Base-by-base conservation (phyloP, 1,284 basidiomycete genomes). In the Fistulina hepatica region DNA sequence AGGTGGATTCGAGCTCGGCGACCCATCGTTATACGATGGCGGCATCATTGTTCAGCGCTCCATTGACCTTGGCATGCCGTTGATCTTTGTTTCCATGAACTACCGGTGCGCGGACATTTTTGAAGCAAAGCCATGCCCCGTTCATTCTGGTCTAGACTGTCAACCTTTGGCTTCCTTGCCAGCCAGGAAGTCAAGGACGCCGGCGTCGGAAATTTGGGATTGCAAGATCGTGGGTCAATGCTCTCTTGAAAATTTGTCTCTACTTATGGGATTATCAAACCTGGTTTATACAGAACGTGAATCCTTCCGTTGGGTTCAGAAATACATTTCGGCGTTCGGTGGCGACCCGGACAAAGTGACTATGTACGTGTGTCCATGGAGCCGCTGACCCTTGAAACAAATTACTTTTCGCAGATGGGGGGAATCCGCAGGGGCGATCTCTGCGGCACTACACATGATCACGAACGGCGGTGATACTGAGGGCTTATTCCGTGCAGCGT, bases 261-360 rank as follows among this genome's bases (percentile, higher is more conserved):
- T 17, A 20, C 7, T 17, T 16, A 6, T 4, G 26, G 13, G 9
- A 23, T 28, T 9, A 10, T 40, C 12, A 15, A 13, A 35, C 34
- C 8, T 22, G 12, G 23, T 12, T 39, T 33, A 16, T 10, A 28
- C 32, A 75, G 72, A 75, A 50, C 65, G 68, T 7, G 50, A 63
- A 24, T 76, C 76, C 0, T 52, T 85, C 11, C 52, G 71, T 41
- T 84, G 80, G 80, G 57, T 81, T 0, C 71, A 79, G 44, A 64
- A 73, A 48, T 76, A 82, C 48, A 76, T 83, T 30, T 43, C 54
- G 10, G 55, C 57, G 1, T 82, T 83, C 41, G 77, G 78, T 2
- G 81, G 81, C 6, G 71, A 81, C 48, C 68, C 70, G 11, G 54
- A 58, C 2, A 66, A 66, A 48, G 73, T 76, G 4, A 73, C 69